These are phyloP conservation scores for Venturia oleaginea DNA, from an alignment of 2,329 filamentous ascomycete genomes.

Conservation along the genomic window DNA sequence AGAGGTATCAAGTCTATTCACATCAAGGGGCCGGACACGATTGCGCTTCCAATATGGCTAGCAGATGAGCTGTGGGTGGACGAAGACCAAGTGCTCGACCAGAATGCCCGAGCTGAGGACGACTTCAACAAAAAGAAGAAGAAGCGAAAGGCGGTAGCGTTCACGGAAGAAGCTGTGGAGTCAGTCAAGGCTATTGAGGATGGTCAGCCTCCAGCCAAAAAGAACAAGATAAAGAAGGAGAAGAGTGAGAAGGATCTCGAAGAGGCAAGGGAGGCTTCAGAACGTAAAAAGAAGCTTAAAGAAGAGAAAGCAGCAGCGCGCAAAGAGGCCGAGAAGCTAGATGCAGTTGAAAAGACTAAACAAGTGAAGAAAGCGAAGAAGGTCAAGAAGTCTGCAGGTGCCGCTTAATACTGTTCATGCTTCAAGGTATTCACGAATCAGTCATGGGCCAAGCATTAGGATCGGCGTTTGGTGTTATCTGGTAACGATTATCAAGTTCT, in stretches of 20 bases:
- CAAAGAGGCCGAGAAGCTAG: slow-evolving; percentile 4
- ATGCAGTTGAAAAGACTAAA: background rate
- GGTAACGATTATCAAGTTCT: background rate
- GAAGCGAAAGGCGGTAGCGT: slow-evolving; percentile 7
- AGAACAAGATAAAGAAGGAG: background rate
- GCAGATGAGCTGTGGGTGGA: slow-evolving; percentile 87
- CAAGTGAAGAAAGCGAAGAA: background rate
- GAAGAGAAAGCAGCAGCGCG: background rate
- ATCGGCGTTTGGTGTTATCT: background rate
- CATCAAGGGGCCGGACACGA: slow-evolving; percentile 83
- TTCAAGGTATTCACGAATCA: background rate
- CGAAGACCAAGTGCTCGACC: slow-evolving; percentile 59
- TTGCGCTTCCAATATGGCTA: slow-evolving; percentile 87
- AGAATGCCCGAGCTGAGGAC: slow-evolving; percentile 28
- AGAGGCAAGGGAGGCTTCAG: background rate
- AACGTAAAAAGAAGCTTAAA: background rate
- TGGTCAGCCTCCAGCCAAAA: background rate
- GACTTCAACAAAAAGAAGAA: slow-evolving; percentile 6
- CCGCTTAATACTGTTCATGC: background rate
- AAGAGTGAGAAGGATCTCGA: slow-evolving; percentile 5
- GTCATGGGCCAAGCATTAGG: background rate
- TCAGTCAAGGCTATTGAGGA: background rate
- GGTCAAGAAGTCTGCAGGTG: background rate
- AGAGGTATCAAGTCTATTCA: slow-evolving; percentile 75
- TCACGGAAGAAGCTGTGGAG: background rate